A percentile compares a stretch with the other conserved stretches of the same genome.
phyloP scores from a whole-genome alignment of 2,329 filamentous ascomycete species.

The Hypoxylon sp. region DNA sequence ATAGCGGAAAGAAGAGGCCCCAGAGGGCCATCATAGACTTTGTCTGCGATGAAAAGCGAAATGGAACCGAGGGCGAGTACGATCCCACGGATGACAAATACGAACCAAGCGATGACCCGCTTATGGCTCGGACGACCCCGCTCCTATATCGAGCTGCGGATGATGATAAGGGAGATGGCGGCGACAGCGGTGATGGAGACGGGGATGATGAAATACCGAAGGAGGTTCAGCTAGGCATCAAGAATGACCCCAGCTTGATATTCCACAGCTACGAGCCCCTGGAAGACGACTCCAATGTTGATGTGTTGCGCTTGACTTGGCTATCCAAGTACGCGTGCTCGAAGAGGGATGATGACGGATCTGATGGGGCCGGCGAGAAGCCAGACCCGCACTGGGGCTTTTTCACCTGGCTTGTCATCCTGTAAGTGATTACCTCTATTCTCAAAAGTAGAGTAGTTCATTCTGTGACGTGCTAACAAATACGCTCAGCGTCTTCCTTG shows the following conservation, averaged over 20 bases:
- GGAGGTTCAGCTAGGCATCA: slow-evolving; percentile 69
- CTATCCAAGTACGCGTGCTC: slow-evolving; percentile 90
- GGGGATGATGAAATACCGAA: slow-evolving; percentile 59
- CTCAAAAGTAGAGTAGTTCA: neutral
- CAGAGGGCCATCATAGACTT: slow-evolving; percentile 89
- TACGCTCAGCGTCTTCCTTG: slow-evolving; percentile 81
- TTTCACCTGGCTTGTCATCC: slow-evolving; percentile 96
- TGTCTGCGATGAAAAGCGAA: slow-evolving; percentile 79
- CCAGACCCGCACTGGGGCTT: slow-evolving; percentile 83
- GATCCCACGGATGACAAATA: slow-evolving; percentile 71
- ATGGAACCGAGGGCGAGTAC: slow-evolving; percentile 81
- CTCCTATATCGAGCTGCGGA: slow-evolving; percentile 52
- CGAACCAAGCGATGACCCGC: slow-evolving; percentile 51
- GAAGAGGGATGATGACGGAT: slow-evolving; percentile 56
- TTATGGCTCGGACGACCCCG: slow-evolving; percentile 48
- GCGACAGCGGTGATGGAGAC: slow-evolving; percentile 56
- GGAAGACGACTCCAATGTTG: slow-evolving; percentile 68
- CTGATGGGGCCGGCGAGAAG: slow-evolving; percentile 59
- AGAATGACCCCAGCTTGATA: slow-evolving; percentile 72
- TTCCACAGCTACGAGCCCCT: slow-evolving; percentile 80
- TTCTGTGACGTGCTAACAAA: slow-evolving; percentile 45
- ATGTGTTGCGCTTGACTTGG: slow-evolving; percentile 85
- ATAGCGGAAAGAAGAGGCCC: slow-evolving; percentile 69
- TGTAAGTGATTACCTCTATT: slow-evolving; percentile 72
- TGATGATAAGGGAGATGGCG: slow-evolving; percentile 54